Evolutionary conservation across 140 eudicot species (phyloP), one percentile per base, ranked within the genome.

Genomic region (Stevia rebaudiana): DNA sequence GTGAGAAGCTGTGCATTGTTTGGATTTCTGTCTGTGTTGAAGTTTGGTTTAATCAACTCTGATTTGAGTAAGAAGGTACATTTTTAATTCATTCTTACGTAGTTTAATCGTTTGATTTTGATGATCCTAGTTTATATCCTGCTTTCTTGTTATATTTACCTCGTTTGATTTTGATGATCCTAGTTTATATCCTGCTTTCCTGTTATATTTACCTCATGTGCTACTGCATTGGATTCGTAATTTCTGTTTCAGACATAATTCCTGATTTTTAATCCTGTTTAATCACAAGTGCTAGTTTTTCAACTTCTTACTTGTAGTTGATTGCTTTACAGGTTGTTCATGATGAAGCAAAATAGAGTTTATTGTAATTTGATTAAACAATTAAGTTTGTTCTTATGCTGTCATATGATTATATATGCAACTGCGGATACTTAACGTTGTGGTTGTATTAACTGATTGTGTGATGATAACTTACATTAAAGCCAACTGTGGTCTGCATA

Each of bases 51-150:
- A 61, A 61, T 12, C 68, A 2, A 9, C 23, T 61, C 40, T 61
- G 47, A 25, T 10, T 54, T 31, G 33, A 64, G 31, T 19, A 35
- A 46, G 33, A 65, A 65, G 71, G 71, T 65, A 46, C 59, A 16
- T 31, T 30, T 30, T 12, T 15, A 2, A 22, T 44, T 13, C 6
- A 0, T 63, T n/a, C n/a, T n/a, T n/a, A n/a, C n/a, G n/a, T n/a
- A n/a, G n/a, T n/a, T n/a, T n/a, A n/a, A n/a, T n/a, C n/a, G n/a
- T n/a, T n/a, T n/a, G n/a, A n/a, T n/a, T n/a, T n/a, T n/a, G n/a
- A n/a, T 39, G 65, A 15, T 25, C n/a, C 7, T 56, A 2, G 12
- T n/a, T 18, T 54, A 28, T 41, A 3, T 68, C 7, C 22, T 36
- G 51, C 11, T n/a, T 12, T 35, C 22, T 11, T 69, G 74, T 53